A percentile compares a stretch with the other conserved stretches of the same genome.
Conservation (phyloP, 1,284 basidiomycete species). For the Paramarasmius palmivorus region DNA sequence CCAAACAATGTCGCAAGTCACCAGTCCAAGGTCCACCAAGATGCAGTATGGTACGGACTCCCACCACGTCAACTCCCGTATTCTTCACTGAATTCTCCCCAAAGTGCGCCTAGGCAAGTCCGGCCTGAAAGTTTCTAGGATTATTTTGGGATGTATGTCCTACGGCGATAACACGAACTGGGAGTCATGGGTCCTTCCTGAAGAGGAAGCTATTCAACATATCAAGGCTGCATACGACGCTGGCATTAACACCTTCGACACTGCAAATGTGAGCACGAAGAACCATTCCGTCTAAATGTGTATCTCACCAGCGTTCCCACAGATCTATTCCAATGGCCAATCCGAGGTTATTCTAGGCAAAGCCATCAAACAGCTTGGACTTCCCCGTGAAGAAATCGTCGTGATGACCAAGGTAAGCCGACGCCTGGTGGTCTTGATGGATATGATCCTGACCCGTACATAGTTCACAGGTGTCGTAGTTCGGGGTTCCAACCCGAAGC, state of each 20-base stretch:
- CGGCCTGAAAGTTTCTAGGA: constrained; percentile 51
- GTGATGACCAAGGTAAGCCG: constrained; percentile 69
- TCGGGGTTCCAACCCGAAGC: background rate
- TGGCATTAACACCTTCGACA: constrained; percentile 73
- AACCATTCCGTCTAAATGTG: background rate
- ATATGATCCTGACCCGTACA: background rate
- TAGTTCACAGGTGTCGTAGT: background rate
- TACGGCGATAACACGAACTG: constrained; percentile 47
- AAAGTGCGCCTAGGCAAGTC: constrained; percentile 50
- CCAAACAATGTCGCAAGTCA: no score
- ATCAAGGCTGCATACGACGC: constrained; percentile 60
- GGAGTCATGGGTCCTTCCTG: constrained; percentile 56
- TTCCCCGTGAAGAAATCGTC: constrained; percentile 77
- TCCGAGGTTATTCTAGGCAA: constrained; percentile 78
- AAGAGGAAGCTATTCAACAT: constrained; percentile 59
- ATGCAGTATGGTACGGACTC: no score
- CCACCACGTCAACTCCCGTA: no score
- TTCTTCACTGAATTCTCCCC: background rate
- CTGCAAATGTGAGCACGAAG: constrained; percentile 45
- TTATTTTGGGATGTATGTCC: constrained; percentile 49
- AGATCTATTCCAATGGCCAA: constrained; percentile 71
- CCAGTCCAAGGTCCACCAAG: no score
- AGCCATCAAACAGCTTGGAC: constrained; percentile 70
- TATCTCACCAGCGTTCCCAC: background rate
- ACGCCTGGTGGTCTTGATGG: background rate